Conservation (phyloP, 2,329 filamentous ascomycete species). For the Hypoxylon sp. region DNA sequence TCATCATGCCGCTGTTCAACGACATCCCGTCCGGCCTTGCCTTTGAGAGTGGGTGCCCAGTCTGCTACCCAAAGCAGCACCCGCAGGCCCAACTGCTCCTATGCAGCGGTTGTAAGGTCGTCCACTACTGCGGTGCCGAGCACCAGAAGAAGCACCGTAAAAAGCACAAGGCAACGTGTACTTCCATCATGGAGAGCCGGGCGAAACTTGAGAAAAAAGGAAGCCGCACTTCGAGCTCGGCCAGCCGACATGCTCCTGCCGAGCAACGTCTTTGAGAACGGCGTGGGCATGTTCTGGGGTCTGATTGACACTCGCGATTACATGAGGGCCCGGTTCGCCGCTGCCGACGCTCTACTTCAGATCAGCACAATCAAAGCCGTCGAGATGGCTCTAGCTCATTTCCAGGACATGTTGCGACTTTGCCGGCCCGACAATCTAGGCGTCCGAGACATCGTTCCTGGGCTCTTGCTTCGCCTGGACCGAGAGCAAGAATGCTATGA, state of each 20-base stretch:
- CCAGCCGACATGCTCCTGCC: slow-evolving; percentile 39
- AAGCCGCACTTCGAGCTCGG: slow-evolving; percentile 51
- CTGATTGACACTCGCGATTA: slow-evolving; percentile 53
- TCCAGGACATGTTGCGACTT: slow-evolving; percentile 55
- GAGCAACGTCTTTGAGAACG: slow-evolving; percentile 50
- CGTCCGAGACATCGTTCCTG: slow-evolving; percentile 51
- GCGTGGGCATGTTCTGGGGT: slow-evolving; percentile 54
- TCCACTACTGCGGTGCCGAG: slow-evolving; percentile 55
- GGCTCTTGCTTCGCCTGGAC: slow-evolving; percentile 54
- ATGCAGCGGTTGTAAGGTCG: slow-evolving; percentile 53
- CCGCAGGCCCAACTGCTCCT: slow-evolving; percentile 47
- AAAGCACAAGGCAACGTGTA: slow-evolving; percentile 53
- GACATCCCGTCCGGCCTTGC: too few species aligned
- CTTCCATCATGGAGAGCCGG: slow-evolving; percentile 45
- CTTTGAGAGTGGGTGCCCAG: too few species aligned
- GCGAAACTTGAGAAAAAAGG: slow-evolving; percentile 46
- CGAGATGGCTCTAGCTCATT: slow-evolving; percentile 49
- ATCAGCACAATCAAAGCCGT: slow-evolving; percentile 49
- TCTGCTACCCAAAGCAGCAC: too few species aligned
- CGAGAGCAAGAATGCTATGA: slow-evolving; percentile 60
- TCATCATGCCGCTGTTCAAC: too few species aligned
- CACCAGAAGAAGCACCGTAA: slow-evolving; percentile 52
- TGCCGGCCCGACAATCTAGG: slow-evolving; percentile 56
- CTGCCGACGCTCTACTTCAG: slow-evolving; percentile 46
- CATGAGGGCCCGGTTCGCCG: slow-evolving; percentile 49